Conservation (phyloP, 2,329 filamentous ascomycete genomes). For the Aspergillus sp. region DNA sequence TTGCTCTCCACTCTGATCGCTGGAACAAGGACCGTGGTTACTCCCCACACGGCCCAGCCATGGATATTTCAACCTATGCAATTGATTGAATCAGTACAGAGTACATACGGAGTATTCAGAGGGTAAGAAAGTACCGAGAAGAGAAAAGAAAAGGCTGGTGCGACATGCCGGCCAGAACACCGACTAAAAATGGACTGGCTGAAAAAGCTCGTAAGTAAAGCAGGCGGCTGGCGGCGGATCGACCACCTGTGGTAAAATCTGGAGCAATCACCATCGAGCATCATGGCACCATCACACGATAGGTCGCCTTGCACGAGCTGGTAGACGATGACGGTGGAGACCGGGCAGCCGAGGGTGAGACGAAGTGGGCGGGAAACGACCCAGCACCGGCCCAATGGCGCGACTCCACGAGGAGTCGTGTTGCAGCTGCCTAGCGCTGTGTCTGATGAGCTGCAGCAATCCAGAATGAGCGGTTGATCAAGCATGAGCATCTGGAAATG, state of each 20-base stretch:
- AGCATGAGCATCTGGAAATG: too few relatives aligned
- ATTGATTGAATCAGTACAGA: too few relatives aligned
- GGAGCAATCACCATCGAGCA: conserved; percentile 8
- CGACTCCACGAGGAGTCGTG: not conserved
- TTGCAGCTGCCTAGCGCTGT: not conserved
- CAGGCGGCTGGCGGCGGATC: conserved; percentile 1
- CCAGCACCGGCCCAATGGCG: not conserved
- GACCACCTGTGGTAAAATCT: conserved; percentile 1
- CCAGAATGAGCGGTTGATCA: too few relatives aligned
- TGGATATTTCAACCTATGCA: not conserved
- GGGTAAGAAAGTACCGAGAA: not conserved
- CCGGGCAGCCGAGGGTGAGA: not conserved
- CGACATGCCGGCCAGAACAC: not conserved
- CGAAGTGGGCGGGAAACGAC: not conserved
- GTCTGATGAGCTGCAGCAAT: not conserved
- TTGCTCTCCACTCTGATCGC: conserved; percentile 2
- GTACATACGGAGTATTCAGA: too few relatives aligned
- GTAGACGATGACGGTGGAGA: too few relatives aligned
- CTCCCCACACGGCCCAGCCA: not conserved
- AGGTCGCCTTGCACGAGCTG: too few relatives aligned
- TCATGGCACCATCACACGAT: not conserved
- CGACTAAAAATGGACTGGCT: not conserved
- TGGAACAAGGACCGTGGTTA: not conserved
- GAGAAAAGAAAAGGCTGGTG: not conserved
- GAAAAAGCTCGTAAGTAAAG: not conserved